Base-by-base conservation (phyloP, 2,329 filamentous ascomycete genomes). In the Aspergillus cejpii region DNA sequence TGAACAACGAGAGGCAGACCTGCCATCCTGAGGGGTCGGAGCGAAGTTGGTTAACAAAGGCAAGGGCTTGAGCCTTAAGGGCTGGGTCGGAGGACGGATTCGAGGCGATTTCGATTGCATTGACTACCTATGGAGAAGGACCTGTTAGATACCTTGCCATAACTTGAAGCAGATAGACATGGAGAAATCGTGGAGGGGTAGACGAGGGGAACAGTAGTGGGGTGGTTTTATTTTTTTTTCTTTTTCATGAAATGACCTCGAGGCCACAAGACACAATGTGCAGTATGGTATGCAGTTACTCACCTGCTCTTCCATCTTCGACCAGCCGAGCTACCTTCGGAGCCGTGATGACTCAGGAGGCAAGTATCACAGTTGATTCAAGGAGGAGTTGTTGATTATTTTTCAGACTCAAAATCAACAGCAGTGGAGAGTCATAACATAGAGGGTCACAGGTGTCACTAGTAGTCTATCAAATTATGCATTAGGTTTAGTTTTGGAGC, bases 31-130 rank as follows among this genome's bases (percentile, higher is more conserved):
- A 82, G 38, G 87, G 81, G 63, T 96, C 84, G 61, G 82, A 74
- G 53, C 89, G 83, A 51, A 97, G 76, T 63, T 89, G 87, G 66
- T 77, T 78, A 50, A 83, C 60, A 56, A 71, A 74, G 37, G 74
- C 72, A 53, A 71, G 72, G 44, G 91, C 90, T 73, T 95, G 89
- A 49, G 73, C 70, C 70, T 91, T 89, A 62, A 94, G 76, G 54
- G 75, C 71, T 60, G 79, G 81, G 68, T 90, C 81, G 59, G 88
- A 85, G 59, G 78, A 72, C 48, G 87, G 87, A 69, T 91, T 84
- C 74, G 83, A 92, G 69, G 88, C 87, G 72, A 97, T 94, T 69
- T 92, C 82, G 73, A 97, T 92, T 69, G 92, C 92, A 73, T 87
- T 91, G 73, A 92, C 86, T 68, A 96, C 83, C 87, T 96, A 46